phyloP scores from a whole-genome alignment of 768 basidiomycete species.

The Leucosporidium scottii region DNA sequence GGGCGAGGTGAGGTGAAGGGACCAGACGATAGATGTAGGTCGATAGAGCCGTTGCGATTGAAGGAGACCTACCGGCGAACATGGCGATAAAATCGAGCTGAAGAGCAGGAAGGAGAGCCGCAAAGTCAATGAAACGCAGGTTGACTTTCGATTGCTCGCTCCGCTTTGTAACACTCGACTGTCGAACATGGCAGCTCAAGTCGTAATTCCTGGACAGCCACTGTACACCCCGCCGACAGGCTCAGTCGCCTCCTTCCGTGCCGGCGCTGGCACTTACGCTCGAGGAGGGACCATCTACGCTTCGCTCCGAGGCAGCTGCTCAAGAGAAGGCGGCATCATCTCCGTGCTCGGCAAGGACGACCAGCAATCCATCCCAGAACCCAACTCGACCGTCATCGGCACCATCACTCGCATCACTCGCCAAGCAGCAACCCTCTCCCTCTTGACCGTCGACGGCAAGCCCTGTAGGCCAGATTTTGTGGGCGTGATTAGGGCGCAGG shows the following conservation, averaged over 20 bases:
- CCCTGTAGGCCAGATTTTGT: conserved; percentile 82
- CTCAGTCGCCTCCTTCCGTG: conserved; percentile 44
- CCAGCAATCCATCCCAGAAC: conserved; percentile 38
- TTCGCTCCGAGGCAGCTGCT: conserved; percentile 43
- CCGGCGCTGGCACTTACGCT: conserved; percentile 62
- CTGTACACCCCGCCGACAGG: conserved; percentile 55
- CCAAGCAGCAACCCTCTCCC: conserved; percentile 70
- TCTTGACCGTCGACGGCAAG: conserved; percentile 77
- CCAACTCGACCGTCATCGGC: conserved; percentile 54
- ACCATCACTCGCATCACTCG: conserved; percentile 76
- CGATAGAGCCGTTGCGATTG: too few relatives aligned
- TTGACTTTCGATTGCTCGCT: too few relatives aligned
- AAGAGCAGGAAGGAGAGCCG: too few relatives aligned
- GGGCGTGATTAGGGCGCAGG: conserved; percentile 79
- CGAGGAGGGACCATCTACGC: conserved; percentile 61
- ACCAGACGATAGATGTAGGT: too few relatives aligned
- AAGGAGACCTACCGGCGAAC: too few relatives aligned
- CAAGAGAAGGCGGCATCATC: neutral
- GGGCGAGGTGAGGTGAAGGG: too few relatives aligned
- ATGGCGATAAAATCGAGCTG: too few relatives aligned
- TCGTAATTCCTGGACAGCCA: conserved; percentile 71
- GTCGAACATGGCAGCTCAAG: too few relatives aligned
- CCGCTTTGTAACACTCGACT: too few relatives aligned
- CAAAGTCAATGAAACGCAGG: too few relatives aligned
- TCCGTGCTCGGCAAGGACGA: conserved; percentile 25